Conservation (phyloP, 2,329 filamentous ascomycete species). For the Colletotrichum orbiculare region DNA sequence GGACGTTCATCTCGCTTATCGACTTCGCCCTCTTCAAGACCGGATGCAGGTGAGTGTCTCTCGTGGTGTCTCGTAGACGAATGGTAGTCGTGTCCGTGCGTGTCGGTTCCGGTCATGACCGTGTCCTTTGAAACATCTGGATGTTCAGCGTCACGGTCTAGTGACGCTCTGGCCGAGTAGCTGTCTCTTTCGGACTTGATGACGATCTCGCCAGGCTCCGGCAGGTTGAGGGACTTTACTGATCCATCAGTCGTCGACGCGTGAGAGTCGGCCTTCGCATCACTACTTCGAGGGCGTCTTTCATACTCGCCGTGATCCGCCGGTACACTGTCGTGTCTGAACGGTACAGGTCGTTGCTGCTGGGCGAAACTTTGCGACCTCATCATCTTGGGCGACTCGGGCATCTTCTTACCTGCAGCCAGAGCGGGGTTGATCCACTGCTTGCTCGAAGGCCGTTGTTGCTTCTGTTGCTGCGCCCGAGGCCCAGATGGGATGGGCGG, state of each 20-base stretch:
- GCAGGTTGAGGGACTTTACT: constrained; percentile 53
- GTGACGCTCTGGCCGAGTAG: constrained; percentile 43
- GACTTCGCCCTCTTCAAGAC: constrained; percentile 31
- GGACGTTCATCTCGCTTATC: constrained; percentile 28
- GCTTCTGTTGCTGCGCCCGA: constrained; percentile 61
- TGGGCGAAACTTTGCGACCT: constrained; percentile 62
- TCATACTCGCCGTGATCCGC: constrained; percentile 54
- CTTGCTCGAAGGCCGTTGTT: constrained; percentile 63
- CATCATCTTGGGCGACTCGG: constrained; percentile 63
- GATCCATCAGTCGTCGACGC: constrained; percentile 47
- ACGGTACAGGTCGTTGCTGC: constrained; percentile 51
- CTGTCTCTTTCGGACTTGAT: constrained; percentile 54
- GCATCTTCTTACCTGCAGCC: constrained; percentile 53
- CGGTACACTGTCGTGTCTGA: constrained; percentile 50
- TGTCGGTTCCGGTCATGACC: constrained; percentile 26
- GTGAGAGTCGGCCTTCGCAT: constrained; percentile 59
- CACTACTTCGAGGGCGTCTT: constrained; percentile 63
- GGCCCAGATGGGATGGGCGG: constrained; percentile 65
- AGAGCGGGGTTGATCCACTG: constrained; percentile 69
- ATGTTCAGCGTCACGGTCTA: constrained; percentile 34
- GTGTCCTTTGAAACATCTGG: constrained; percentile 27
- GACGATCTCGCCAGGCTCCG: constrained; percentile 60
- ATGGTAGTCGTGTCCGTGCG: constrained; percentile 13
- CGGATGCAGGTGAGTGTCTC: constrained; percentile 17
- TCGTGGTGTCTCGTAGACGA: constrained; percentile 16